Evolutionary conservation across 2,329 filamentous ascomycete species (phyloP), one percentile per base, ranked within the genome.

Genomic region (Ustulina deusta): DNA sequence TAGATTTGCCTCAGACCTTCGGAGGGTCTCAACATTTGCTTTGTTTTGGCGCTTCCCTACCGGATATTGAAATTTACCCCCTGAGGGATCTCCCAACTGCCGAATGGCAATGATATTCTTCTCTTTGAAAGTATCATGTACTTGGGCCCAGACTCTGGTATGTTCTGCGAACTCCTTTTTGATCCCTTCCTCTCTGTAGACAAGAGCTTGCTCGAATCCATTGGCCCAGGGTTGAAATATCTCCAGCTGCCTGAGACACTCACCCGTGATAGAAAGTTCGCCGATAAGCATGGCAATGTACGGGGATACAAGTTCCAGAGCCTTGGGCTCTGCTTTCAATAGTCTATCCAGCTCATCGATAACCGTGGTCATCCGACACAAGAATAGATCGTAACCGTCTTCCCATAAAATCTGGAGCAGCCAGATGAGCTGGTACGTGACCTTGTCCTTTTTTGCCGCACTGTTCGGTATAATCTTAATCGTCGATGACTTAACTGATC

Each of bases 281-380:
- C 81, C 80, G 7, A 88, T 78, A 0, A 79, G 46, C 0, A 62
- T 63, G 1, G 77, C 78, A 0, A 84, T 69, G 15, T 70, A 76
- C 0, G 78, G 48, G 0, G 84, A 82, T 0, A 86, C 63, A 6
- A 84, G 68, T 0, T 76, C 74, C 20, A 75, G 74, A 0, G 78
- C 79, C 6, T 75, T 65, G 0, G 76, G 71, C 6, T 85, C 81
- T 0, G 74, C 69, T 59, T 81, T 69, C 1, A 84, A 63, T 3
- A 85, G 75, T 7, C 82, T 80, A 27, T 84, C 83, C 1, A 87
- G 72, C 70, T 87, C 84, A 66, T 88, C 85, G 13, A 86, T 67
- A 0, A 83, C 32, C 4, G 73, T 72, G 1, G 79, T 74, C 29
- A 84, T 65, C 2, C 79, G 70, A 7, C 67, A 59, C 1, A 83